phyloP scores from a whole-genome alignment of 768 basidiomycete species.

The Melanogaster broomeanus region DNA sequence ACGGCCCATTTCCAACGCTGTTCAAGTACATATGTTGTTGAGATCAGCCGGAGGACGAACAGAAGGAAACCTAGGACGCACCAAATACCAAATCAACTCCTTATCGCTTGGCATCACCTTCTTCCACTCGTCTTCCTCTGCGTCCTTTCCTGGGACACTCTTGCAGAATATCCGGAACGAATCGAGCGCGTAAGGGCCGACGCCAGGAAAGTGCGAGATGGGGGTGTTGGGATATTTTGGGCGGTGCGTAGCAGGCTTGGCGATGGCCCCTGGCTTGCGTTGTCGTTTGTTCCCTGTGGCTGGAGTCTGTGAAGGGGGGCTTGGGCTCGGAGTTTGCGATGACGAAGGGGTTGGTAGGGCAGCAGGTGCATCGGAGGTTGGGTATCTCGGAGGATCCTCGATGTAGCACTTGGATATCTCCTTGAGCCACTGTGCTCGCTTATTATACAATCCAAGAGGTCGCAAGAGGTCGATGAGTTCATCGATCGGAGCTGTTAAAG shows the following conservation, averaged over 20 bases:
- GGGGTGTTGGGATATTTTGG: conserved; percentile 46
- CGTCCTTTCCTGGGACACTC: not conserved
- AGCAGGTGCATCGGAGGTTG: not conserved
- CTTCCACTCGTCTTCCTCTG: conserved; percentile 53
- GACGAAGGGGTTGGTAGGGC: not conserved
- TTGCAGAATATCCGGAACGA: conserved; percentile 73
- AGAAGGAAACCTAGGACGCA: conserved; percentile 34
- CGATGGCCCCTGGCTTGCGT: not conserved
- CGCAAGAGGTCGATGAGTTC: conserved; percentile 49
- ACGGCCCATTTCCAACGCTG: conserved; percentile 79
- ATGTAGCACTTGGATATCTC: conserved; percentile 54
- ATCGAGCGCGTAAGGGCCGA: conserved; percentile 73
- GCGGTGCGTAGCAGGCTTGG: not conserved
- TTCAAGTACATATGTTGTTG: not conserved
- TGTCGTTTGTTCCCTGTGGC: not conserved
- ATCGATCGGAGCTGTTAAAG: conserved; percentile 41
- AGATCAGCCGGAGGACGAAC: not conserved
- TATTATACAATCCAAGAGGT: conserved; percentile 59
- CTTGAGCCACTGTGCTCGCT: conserved; percentile 58
- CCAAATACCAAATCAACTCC: conserved; percentile 66
- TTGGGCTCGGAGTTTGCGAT: not conserved
- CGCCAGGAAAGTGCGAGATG: conserved; percentile 61
- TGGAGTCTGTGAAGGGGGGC: not conserved
- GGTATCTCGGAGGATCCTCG: conserved; percentile 38
- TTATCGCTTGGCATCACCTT: conserved; percentile 65